Evolutionary conservation across 2,329 filamentous ascomycete genomes (phyloP), one percentile per base, ranked within the genome.

Genomic region (Trichocomaceae sp.): DNA sequence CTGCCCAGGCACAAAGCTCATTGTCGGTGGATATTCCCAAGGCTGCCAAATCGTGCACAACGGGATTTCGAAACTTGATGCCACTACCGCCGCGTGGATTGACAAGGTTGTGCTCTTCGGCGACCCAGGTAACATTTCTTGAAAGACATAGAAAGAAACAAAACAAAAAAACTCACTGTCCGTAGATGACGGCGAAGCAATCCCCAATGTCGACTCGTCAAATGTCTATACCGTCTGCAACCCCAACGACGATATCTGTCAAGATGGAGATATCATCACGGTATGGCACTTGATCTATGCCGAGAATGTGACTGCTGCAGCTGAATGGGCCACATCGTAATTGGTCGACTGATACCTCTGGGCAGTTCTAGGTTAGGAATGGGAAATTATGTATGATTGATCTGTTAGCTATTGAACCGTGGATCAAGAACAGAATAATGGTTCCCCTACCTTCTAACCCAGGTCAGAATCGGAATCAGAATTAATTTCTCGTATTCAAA

Each of bases 221-320:
- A 60, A 57, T 13, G 60, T 62, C 1, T 54, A 55, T 33, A 60
- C 60, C 13, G 57, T 52, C 12, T 62, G 60, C 35, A 54, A 62
- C 29, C 20, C 31, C 6, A 49, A 39, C 10, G 60, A 62, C 46
- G 54, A 62, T 29, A 62, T 62, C 26, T 62, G 60, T 26, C 48
- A 58, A 5, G 53, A 62, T 26, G 60, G 60, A 20, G 58, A 59
- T 19, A 10, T 62, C 2, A 59, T 62, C 26, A 54, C 58, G 10
- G 54, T 58, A 31, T 17, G 55, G 13, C 60, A 62, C 57, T 22
- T 62, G 48, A 62, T 57, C 2, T 62, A 62, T 58, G 60, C 59
- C 0, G 39, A 58, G 45, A 53, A 62, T 37, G 60, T 58, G 23
- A 47, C 26, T 31, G 49, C 44, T 26, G 60, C 59, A 19, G 60